phyloP scores from a whole-genome alignment of 1,284 basidiomycete species.

The Melampsora larici-populina region DNA sequence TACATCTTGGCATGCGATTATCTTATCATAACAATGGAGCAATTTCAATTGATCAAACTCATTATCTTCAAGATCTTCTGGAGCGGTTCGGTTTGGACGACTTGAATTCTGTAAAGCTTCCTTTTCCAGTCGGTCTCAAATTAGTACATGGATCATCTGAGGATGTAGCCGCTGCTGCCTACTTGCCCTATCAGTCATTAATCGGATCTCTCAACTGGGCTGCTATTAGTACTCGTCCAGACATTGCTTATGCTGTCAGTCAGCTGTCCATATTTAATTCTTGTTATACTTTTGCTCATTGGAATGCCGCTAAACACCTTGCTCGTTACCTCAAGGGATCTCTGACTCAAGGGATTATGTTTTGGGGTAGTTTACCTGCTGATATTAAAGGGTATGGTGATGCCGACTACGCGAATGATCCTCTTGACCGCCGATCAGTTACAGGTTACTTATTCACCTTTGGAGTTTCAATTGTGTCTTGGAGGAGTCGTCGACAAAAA shows the following conservation, averaged over 20 bases:
- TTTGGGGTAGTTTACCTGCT: neutral
- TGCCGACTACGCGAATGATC: neutral
- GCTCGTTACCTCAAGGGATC: neutral
- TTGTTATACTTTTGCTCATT: neutral
- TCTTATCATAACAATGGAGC: neutral
- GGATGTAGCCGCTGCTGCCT: neutral
- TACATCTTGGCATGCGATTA: neutral
- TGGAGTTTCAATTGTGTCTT: neutral
- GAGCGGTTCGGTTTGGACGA: neutral
- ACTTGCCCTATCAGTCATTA: neutral
- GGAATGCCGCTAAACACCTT: neutral
- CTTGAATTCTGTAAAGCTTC: neutral
- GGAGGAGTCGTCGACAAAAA: neutral
- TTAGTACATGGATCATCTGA: no score
- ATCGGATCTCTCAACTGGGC: no score
- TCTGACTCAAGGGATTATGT: neutral
- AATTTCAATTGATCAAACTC: neutral
- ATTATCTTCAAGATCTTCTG: neutral
- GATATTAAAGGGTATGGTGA: neutral
- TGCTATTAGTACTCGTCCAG: no score
- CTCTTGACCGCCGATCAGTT: neutral
- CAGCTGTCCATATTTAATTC: neutral
- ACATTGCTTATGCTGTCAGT: neutral
- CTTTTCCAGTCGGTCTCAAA: no score
- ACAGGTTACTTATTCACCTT: neutral